Evolutionary conservation across 2,329 filamentous ascomycete species (phyloP).

Genomic region (Lachnellula willkommii): DNA sequence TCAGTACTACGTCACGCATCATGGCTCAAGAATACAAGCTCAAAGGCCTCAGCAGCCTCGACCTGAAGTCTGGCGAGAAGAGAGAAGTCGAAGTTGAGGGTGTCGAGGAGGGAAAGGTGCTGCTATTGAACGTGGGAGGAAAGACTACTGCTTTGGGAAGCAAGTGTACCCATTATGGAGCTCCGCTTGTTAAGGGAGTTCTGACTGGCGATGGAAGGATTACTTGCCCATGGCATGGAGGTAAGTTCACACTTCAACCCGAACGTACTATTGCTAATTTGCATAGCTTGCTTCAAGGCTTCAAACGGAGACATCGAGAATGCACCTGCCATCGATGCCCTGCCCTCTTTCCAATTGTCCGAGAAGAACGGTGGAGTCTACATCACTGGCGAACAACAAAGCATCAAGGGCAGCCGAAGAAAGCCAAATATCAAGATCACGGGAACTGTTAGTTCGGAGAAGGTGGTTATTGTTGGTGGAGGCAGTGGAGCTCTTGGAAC

Average conservation of each 20-base stretch:
- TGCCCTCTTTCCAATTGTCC: conserved; percentile 74
- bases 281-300: conserved; percentile 81
- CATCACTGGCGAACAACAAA: conserved; percentile 71
- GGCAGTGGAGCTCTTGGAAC: conserved; percentile 79
- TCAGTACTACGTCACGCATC: conserved; percentile 19
- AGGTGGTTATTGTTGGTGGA: conserved; percentile 81
- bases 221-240: conserved; percentile 95
- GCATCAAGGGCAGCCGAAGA: conserved; percentile 71
- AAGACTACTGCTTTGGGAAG: conserved; percentile 74
- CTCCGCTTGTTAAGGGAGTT: conserved; percentile 80
- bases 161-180: conserved; percentile 89
- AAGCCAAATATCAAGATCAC: conserved; percentile 69
- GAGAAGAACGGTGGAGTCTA: conserved; percentile 82
- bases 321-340: conserved; percentile 81
- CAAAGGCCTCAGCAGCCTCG: conserved; percentile 69
- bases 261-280: not conserved
- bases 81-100: conserved; percentile 87
- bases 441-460: conserved; percentile 47
- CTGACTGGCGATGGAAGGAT: conserved; percentile 75
- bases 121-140: conserved; percentile 74
- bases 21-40: conserved; percentile 59
- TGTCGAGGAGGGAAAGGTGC: conserved; percentile 76
- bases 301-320: conserved; percentile 91
- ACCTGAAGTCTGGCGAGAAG: conserved; percentile 76
- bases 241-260: conserved; percentile 41